These are phyloP conservation scores for Nemania abortiva DNA, from an alignment of 2,329 filamentous ascomycete genomes.

Conservation along the genomic window DNA sequence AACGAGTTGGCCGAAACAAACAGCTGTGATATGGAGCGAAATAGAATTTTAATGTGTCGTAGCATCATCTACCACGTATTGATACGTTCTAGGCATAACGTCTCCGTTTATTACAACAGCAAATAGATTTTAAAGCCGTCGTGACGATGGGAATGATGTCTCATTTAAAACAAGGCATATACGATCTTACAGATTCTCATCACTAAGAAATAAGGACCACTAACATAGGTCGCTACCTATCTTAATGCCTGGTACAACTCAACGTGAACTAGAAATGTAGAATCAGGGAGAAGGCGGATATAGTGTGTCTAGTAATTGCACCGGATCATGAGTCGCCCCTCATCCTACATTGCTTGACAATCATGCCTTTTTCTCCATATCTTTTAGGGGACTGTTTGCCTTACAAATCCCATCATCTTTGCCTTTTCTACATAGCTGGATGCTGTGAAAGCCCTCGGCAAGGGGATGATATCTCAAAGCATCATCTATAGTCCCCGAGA, in stretches of 20 bases:
- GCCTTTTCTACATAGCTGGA: constrained; percentile 37
- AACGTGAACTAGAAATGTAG: constrained; percentile 9
- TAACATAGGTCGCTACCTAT: constrained; percentile 22
- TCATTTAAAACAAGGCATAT: constrained; percentile 5
- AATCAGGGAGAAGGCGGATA: neutral
- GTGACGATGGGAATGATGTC: neutral
- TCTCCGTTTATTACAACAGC: neutral
- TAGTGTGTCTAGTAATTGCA: neutral
- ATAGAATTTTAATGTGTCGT: neutral
- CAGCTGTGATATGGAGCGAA: neutral
- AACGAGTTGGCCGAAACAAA: neutral
- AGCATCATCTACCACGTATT: neutral
- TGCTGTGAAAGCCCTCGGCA: constrained; percentile 24
- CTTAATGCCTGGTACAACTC: constrained; percentile 19
- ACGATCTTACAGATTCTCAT: constrained; percentile 19
- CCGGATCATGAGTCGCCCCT: constrained; percentile 12
- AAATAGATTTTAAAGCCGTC: neutral
- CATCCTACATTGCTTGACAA: constrained; percentile 24
- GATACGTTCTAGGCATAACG: neutral
- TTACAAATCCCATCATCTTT: constrained; percentile 31
- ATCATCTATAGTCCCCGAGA: constrained; percentile 33
- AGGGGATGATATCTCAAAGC: constrained; percentile 27
- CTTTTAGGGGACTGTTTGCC: constrained; percentile 28
- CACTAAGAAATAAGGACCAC: constrained; percentile 2
- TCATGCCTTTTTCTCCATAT: constrained; percentile 37